Conservation (phyloP, 2,329 filamentous ascomycete species). For the Verticillium tricorpus region DNA sequence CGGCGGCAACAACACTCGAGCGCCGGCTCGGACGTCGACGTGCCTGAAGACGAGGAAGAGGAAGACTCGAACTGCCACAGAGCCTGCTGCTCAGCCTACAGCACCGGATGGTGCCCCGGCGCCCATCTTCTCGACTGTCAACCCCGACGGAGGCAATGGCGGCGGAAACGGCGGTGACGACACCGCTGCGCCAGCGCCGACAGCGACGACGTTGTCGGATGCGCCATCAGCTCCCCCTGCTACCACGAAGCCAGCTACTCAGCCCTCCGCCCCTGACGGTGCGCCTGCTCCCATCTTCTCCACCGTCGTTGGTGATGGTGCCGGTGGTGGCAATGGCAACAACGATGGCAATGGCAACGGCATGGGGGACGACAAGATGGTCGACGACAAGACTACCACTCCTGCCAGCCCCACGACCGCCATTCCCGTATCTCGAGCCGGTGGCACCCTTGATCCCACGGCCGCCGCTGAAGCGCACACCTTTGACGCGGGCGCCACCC, state of each 20-base stretch:
- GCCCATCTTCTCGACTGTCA: background rate
- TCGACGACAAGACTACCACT: constrained; percentile 7
- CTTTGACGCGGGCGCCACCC: constrained; percentile 41
- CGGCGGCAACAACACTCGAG: constrained; percentile 15
- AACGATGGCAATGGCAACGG: constrained; percentile 4
- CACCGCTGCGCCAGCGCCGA: constrained; percentile 6
- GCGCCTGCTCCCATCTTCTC: constrained; percentile 1
- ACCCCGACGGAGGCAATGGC: background rate
- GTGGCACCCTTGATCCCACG: constrained; percentile 42
- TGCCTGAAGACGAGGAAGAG: background rate
- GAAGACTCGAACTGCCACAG: background rate
- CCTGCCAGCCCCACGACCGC: constrained; percentile 34
- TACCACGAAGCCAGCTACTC: background rate
- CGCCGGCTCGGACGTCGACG: background rate
- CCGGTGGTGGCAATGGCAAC: constrained; percentile 1
- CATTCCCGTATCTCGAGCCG: constrained; percentile 45
- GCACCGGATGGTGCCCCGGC: background rate
- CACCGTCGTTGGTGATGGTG: background rate
- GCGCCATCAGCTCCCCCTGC: background rate
- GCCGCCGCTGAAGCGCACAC: constrained; percentile 44
- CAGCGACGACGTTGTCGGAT: background rate
- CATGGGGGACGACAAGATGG: background rate
- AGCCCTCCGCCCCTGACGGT: background rate
- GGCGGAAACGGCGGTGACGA: background rate
- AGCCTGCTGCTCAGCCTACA: background rate